Conservation (phyloP, 371 early-diverging fungal species). For the Rhizopus delemar region DNA sequence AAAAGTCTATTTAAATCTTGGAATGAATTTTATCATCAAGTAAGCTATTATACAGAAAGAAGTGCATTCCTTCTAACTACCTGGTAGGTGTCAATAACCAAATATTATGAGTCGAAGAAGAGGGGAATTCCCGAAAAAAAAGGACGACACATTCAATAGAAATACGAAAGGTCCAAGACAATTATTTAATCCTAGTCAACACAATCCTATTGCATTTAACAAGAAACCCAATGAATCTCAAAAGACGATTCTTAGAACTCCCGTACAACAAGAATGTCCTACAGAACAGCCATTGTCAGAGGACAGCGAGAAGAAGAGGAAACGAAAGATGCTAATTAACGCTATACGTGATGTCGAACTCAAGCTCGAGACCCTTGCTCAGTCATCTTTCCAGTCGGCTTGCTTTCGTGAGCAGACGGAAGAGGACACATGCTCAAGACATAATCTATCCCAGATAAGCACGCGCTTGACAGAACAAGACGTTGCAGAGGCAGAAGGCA, state of each 20-base stretch:
- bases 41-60: not conserved
- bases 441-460: not conserved
- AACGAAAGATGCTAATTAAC: conserved; percentile 24
- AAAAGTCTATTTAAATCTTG: not conserved
- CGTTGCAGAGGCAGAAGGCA: conserved; percentile 17
- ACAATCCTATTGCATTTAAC: conserved; percentile 46
- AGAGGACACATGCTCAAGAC: not conserved
- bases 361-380: conserved; percentile 19
- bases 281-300: conserved; percentile 9
- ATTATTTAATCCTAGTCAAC: conserved; percentile 41
- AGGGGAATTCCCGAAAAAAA: conserved; percentile 21
- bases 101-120: conserved; percentile 27
- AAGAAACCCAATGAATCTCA: conserved; percentile 7
- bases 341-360: conserved; percentile 35
- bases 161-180: conserved; percentile 17
- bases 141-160: conserved; percentile 21
- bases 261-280: not conserved
- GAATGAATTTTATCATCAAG: conserved; percentile 3
- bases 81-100: not conserved
- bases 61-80: not conserved
- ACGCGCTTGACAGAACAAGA: conserved; percentile 19
- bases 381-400: conserved; percentile 6
- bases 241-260: not conserved
- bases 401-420: conserved; percentile 13
- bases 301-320: conserved; percentile 18